Base-by-base conservation (phyloP, 1,284 basidiomycete genomes). In the Ustilago bromivora region DNA sequence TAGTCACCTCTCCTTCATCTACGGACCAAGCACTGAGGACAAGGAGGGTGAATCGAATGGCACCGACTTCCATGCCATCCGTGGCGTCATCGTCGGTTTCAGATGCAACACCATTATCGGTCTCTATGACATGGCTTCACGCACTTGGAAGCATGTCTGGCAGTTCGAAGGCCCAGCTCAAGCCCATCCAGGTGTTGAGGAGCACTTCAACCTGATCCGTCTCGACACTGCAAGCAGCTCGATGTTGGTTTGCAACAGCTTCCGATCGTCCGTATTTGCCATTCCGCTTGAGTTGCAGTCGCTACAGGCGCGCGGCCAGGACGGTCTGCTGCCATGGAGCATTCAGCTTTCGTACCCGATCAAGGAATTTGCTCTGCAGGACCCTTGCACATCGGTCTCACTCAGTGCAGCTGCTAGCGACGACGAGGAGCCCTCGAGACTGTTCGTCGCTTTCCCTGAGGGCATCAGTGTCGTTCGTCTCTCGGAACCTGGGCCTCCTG, bases 251-350 rank as follows among this genome's bases (percentile, higher is more conserved):
- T 67, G 58, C 62, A 76, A 72, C 65, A 72, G 69, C 47, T 61
- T 64, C 55, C 68, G 74, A 34, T 67, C 69, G 4, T 76, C 74
- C n/a, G 56, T 76, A 55, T 72, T 72, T 52, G 62, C 66, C 11
- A 17, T 72, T 15, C 61, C 59, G 13, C 59, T 76, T 35, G 67
- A 66, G 15, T 41, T 70, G 10, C 57, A 68, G 43, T 41, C 65
- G 19, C 57, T 73, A 9, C 66, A 17, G 23, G 10, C 54, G 15
- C 57, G 58, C 8, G 43, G 54, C 19, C 41, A 57, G 36, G 28
- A 66, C 8, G 57, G 57, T 13, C 32, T 60, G 34, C 57, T 63
- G 47, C 70, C 70, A 6, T 72, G 70, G 70, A 60, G 58, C 41
- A 38, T 67, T 17, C 57, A 61, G 58, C 68, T 64, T 9, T 64